These are phyloP conservation scores for Exserohilum turcica DNA, from an alignment of 2,329 filamentous ascomycete species.

Conservation along the genomic window DNA sequence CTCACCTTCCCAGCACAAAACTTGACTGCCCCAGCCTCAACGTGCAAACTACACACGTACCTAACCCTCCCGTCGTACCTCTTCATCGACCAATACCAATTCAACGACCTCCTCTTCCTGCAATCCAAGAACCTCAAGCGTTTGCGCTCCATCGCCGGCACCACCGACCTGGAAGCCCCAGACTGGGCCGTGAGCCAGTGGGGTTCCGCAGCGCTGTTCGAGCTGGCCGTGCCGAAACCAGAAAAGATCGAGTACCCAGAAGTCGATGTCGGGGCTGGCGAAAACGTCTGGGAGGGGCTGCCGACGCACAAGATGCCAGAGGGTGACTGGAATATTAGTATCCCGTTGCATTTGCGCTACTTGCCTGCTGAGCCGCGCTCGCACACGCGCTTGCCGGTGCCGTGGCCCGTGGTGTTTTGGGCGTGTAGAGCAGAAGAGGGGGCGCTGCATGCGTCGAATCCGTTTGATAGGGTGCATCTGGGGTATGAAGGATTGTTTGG, in stretches of 20 bases:
- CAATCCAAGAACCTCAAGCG: constrained; percentile 76
- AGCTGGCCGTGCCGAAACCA: constrained; percentile 62
- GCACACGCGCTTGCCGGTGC: constrained; percentile 59
- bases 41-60: constrained; percentile 77
- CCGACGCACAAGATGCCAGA: constrained; percentile 25
- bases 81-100: constrained; percentile 88
- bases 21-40: constrained; percentile 53
- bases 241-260: constrained; percentile 17
- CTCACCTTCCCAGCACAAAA: constrained; percentile 66
- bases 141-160: constrained; percentile 71
- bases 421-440: constrained; percentile 73
- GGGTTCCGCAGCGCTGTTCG: constrained; percentile 79
- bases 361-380: constrained; percentile 55
- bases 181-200: constrained; percentile 76
- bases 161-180: constrained; percentile 88
- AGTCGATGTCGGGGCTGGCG: background rate
- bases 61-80: constrained; percentile 79
- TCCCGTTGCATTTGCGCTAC: constrained; percentile 88
- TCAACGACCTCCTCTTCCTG: constrained; percentile 76
- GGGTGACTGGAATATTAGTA: constrained; percentile 64
- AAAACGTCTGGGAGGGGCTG: constrained; percentile 3
- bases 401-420: constrained; percentile 89
- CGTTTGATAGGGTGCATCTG: constrained; percentile 83
- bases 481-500: constrained; percentile 85
- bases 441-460: constrained; percentile 73